Conservation (phyloP, 2,329 filamentous ascomycete species). For the Gnomoniopsis smithogilvyi region DNA sequence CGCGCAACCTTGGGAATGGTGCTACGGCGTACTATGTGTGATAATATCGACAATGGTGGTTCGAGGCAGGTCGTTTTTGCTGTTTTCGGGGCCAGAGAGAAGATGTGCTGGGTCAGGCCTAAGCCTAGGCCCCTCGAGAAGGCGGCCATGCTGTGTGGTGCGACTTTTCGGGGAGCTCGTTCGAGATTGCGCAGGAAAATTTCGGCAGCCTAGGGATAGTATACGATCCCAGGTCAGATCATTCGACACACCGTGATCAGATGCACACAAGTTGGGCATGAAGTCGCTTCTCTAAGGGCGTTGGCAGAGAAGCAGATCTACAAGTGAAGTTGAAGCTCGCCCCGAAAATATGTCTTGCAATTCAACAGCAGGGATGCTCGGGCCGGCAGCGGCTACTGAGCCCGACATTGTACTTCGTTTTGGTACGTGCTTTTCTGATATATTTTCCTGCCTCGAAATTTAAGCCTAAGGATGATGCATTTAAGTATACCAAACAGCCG, state of each 20-base stretch:
- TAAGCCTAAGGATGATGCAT: too few relatives aligned
- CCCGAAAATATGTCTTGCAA: slow-evolving; percentile 8
- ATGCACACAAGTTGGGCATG: background rate
- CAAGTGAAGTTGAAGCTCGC: slow-evolving; percentile 8
- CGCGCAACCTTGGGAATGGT: slow-evolving; percentile 11
- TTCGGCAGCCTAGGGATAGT: background rate
- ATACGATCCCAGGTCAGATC: background rate
- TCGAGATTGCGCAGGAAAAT: background rate
- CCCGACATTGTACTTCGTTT: too few relatives aligned
- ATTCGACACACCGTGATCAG: background rate
- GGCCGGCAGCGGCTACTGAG: background rate
- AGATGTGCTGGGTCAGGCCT: slow-evolving; percentile 19
- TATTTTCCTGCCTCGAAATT: background rate
- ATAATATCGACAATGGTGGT: slow-evolving; percentile 3
- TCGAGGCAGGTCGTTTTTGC: slow-evolving; percentile 15
- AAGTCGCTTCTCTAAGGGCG: background rate
- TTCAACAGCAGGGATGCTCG: slow-evolving; percentile 1
- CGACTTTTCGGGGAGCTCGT: background rate
- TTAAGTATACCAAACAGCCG: too few relatives aligned
- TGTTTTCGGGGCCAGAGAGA: slow-evolving; percentile 22
- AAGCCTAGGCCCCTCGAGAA: slow-evolving; percentile 31
- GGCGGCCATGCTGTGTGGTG: slow-evolving; percentile 28
- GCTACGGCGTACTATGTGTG: background rate
- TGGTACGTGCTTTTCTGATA: background rate
- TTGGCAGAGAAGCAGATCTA: background rate